Evolutionary conservation across 768 basidiomycete species (phyloP), one percentile per base, ranked within the genome.

Genomic region (Sarcodon aspratus): DNA sequence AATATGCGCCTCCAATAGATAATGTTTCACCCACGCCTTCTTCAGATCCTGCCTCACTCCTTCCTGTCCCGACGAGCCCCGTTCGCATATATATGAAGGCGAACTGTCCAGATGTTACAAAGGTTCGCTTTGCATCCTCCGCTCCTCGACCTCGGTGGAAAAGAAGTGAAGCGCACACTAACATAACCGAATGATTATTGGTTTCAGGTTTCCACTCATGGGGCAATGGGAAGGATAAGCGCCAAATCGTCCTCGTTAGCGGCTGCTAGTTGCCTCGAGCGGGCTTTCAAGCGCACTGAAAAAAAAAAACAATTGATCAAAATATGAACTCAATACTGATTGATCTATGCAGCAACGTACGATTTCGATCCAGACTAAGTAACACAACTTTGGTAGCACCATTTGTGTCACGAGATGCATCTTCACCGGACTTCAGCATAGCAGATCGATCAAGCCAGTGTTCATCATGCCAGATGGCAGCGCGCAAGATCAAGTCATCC

Each of bases 401-500:
- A 27, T 66, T 60, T 15, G 64, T 66, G 18, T 75, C 72, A 44
- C 59, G 64, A n/a, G 63, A 53, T 12, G 59, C 54, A 27, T 27
- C 21, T 21, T 59, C 62, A 7, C 60, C 55, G 15, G 58, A 63
- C 51, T 75, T 76, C 46, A 97, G 73, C 61, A 95, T 68, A 3
- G 69, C 71, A 0, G 89, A 82, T 13, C 92, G 80, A 67, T 95
- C 89, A 33, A 82, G 69, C 81, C 92, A 97, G 60, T 97, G 91
- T 33, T 91, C 85, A 48, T 85, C 76, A 59, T 97, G 95, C 88
- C 92, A 97, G 45, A 87, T 75, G 13, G 90, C 93, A 34, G 92
- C 86, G 58, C 87, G 84, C 40, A 98, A 74, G 50, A 99, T 96
- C 47, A 94, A 72, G 58, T 98, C 95, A 59, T 98, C 96, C 89